Conservation (phyloP, 495 filamentous ascomycete species). For the Penicillium taxi region DNA sequence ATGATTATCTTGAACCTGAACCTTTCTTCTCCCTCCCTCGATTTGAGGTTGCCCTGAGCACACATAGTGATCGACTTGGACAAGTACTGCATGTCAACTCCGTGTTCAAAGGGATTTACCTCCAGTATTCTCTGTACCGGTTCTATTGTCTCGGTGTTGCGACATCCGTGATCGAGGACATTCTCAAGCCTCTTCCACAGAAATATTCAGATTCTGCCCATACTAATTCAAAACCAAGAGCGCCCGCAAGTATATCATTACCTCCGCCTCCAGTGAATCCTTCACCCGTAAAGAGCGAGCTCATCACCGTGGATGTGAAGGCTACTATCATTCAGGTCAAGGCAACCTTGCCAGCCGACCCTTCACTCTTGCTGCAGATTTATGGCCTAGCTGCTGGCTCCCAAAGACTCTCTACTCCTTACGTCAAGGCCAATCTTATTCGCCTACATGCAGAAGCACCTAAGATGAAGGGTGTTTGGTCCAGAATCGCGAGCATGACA, state of each 20-base stretch:
- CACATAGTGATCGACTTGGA: slow-evolving; percentile 75
- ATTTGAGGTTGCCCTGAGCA: slow-evolving; percentile 79
- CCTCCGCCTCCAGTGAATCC: slow-evolving; percentile 24
- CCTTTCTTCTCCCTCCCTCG: slow-evolving; percentile 79
- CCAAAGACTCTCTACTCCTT: slow-evolving; percentile 79
- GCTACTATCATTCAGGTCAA: slow-evolving; percentile 79
- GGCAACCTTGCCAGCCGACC: slow-evolving; percentile 75
- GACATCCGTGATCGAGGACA: slow-evolving; percentile 61
- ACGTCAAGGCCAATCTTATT: slow-evolving; percentile 63
- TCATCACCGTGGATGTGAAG: slow-evolving; percentile 75
- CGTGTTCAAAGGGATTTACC: slow-evolving; percentile 62
- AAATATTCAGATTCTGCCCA: slow-evolving; percentile 7
- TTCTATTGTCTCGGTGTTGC: slow-evolving; percentile 89
- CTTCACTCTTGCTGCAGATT: slow-evolving; percentile 81
- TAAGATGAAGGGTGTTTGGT: slow-evolving; percentile 73
- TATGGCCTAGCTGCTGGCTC: slow-evolving; percentile 71
- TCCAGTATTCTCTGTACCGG: slow-evolving; percentile 89
- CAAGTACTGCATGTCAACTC: slow-evolving; percentile 83
- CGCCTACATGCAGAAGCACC: slow-evolving; percentile 83
- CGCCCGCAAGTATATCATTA: slow-evolving; percentile 13
- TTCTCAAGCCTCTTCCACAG: slow-evolving; percentile 49
- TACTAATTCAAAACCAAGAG: slow-evolving; percentile 8
- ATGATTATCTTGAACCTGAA: slow-evolving; percentile 75
- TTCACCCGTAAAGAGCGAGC: slow-evolving; percentile 44
- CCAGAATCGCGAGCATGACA: slow-evolving; percentile 74